phyloP scores from a whole-genome alignment of 805 yeast species.

The Suhomyces sp. region DNA sequence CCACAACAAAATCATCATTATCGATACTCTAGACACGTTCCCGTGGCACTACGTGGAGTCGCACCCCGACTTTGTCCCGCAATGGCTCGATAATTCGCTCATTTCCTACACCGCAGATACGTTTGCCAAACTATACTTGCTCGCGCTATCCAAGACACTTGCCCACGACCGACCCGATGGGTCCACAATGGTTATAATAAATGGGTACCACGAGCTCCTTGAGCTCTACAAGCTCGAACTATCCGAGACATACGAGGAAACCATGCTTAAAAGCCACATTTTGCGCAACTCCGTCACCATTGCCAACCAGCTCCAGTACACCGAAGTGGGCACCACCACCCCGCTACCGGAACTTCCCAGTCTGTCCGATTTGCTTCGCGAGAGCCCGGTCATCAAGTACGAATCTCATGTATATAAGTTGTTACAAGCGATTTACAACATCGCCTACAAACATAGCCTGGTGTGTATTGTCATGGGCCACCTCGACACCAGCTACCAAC shows the following conservation, averaged over 20 bases:
- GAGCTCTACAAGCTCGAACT: slow-evolving; percentile 35
- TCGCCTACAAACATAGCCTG: slow-evolving; percentile 22
- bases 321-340: slow-evolving; percentile 22
- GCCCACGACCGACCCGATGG: slow-evolving; percentile 5
- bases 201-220: slow-evolving; percentile 33
- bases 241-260: slow-evolving; percentile 31
- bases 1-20: slow-evolving; percentile 21
- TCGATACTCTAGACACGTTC: slow-evolving; percentile 31
- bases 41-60: slow-evolving; percentile 23
- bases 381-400: slow-evolving; percentile 29
- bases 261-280: slow-evolving; percentile 30
- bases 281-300: slow-evolving; percentile 21
- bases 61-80: slow-evolving; percentile 17
- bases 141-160: slow-evolving; percentile 15
- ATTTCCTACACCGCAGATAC: slow-evolving; percentile 20
- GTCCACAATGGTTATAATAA: slow-evolving; percentile 22
- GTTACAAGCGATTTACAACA: slow-evolving; percentile 22
- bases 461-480: slow-evolving; percentile 29
- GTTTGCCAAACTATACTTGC: slow-evolving; percentile 25
- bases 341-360: slow-evolving; percentile 28
- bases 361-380: slow-evolving; percentile 24
- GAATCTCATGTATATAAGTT: slow-evolving; percentile 29
- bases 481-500: slow-evolving; percentile 25
- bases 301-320: slow-evolving; percentile 16
- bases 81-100: slow-evolving; percentile 19